Evolutionary conservation across 1,284 basidiomycete species (phyloP).

Genomic region (Athelia sp.): DNA sequence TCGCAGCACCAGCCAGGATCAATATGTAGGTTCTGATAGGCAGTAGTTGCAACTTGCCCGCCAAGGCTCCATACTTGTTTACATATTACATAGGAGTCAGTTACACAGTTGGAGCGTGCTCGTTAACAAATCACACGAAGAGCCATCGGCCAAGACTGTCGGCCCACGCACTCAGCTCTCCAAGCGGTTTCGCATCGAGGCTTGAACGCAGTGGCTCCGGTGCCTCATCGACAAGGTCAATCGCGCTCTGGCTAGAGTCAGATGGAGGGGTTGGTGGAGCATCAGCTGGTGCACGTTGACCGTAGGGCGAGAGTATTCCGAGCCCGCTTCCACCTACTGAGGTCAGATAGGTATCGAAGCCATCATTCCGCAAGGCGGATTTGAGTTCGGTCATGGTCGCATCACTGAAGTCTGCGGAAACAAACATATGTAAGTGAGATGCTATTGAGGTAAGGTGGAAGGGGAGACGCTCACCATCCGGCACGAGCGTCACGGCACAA

Average conservation of each 20-base stretch:
- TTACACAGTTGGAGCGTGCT: too few relatives aligned
- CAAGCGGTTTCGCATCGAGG: slow-evolving; percentile 42
- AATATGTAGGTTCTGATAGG: too few relatives aligned
- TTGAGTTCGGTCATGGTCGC: slow-evolving; percentile 55
- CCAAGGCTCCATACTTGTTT: too few relatives aligned
- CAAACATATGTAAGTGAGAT: slow-evolving; percentile 4
- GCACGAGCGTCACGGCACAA: slow-evolving; percentile 93
- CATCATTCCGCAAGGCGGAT: slow-evolving; percentile 51
- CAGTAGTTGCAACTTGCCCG: too few relatives aligned
- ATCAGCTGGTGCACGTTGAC: slow-evolving; percentile 30
- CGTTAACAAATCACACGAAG: slow-evolving; percentile 62
- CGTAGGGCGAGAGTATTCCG: slow-evolving; percentile 75
- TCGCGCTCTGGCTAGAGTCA: slow-evolving; percentile 21
- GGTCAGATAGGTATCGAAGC: slow-evolving; percentile 87
- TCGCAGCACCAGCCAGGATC: too few relatives aligned
- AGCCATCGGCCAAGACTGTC: slow-evolving; percentile 56
- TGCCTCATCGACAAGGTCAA: slow-evolving; percentile 10
- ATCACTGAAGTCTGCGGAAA: slow-evolving; percentile 55
- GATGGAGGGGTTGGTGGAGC: slow-evolving; percentile 50
- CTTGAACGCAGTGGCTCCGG: slow-evolving; percentile 33
- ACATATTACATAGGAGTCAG: too few relatives aligned
- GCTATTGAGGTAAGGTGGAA: neutral
- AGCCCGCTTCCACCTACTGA: slow-evolving; percentile 91
- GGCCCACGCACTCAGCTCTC: slow-evolving; percentile 55
- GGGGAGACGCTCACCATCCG: slow-evolving; percentile 61